Evolutionary conservation across 805 yeast species (phyloP).

Genomic region (Myxozyma neotropica): DNA sequence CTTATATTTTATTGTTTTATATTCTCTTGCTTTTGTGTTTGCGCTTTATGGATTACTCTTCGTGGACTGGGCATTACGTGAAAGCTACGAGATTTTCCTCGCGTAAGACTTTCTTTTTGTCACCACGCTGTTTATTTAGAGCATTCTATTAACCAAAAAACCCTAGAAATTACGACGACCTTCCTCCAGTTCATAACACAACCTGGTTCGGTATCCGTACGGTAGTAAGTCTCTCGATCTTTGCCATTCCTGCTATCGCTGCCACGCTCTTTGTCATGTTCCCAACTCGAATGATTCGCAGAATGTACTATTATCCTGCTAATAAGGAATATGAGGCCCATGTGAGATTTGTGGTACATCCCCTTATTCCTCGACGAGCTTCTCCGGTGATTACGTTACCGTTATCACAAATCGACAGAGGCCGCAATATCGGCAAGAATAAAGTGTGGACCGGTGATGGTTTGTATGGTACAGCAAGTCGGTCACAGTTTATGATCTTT

Average conservation of each 20-base stretch:
- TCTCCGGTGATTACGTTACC: constrained; percentile 76
- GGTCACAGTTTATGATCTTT: constrained; percentile 71
- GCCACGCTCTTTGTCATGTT: constrained; percentile 51
- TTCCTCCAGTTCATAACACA: constrained; percentile 46
- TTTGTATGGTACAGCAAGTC: constrained; percentile 79
- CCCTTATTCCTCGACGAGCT: constrained; percentile 70
- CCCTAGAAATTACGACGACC: constrained; percentile 49
- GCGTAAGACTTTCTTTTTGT: constrained; percentile 2
- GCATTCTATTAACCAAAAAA: not conserved
- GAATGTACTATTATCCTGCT: constrained; percentile 65
- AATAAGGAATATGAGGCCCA: constrained; percentile 45
- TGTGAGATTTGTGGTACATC: constrained; percentile 71
- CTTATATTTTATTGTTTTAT: constrained; percentile 68
- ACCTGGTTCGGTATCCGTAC: constrained; percentile 45
- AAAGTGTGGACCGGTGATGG: constrained; percentile 88
- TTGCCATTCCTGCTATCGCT: constrained; percentile 49
- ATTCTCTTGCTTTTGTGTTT: constrained; percentile 68
- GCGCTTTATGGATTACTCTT: constrained; percentile 68
- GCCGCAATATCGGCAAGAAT: constrained; percentile 50
- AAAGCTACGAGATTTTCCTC: constrained; percentile 39
- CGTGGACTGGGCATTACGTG: constrained; percentile 55
- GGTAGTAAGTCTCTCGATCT: constrained; percentile 44
- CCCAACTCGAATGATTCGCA: constrained; percentile 71
- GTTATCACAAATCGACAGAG: constrained; percentile 55
- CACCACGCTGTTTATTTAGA: not conserved